These are phyloP conservation scores for Phytophthora palmivora DNA, from an alignment of 352 stramenopile species.

Conservation along the genomic window DNA sequence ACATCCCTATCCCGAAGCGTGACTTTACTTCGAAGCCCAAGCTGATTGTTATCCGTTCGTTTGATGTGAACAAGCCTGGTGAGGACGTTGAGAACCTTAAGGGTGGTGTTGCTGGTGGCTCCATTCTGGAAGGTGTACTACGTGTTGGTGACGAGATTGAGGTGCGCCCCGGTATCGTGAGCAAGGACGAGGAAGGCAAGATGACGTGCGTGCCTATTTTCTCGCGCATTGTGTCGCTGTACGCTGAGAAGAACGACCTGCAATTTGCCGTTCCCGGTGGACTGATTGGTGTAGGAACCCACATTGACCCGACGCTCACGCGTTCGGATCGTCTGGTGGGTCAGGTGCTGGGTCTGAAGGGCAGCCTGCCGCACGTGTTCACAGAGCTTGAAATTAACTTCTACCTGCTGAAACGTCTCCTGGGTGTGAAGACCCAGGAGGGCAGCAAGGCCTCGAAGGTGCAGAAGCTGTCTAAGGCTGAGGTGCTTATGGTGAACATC, in stretches of 20 bases:
- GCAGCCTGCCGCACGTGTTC: constrained; percentile 98
- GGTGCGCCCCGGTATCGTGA: constrained; percentile 98
- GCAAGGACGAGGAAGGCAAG: constrained; percentile 97
- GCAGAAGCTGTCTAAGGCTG: constrained; percentile 98
- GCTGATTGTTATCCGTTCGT: constrained; percentile 99
- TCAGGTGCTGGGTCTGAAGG: constrained; percentile 97
- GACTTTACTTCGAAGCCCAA: constrained; percentile 98
- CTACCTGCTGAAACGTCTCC: constrained; percentile 98
- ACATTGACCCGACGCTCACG: constrained; percentile 99
- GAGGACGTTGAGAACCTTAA: constrained; percentile 98
- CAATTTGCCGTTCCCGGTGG: constrained; percentile 99
- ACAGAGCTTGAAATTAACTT: constrained; percentile 99
- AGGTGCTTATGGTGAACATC: constrained; percentile 99
- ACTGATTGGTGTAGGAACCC: constrained; percentile 99
- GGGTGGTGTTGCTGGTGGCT: constrained; percentile 92
- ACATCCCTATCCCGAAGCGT: constrained; percentile 98
- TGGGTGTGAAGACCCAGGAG: constrained; percentile 99
- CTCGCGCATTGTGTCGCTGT: constrained; percentile 96
- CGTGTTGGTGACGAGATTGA: constrained; percentile 99
- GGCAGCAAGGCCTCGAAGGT: constrained; percentile 99
- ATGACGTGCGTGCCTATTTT: constrained; percentile 95
- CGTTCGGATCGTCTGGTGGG: constrained; percentile 99
- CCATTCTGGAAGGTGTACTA: constrained; percentile 97
- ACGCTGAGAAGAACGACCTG: constrained; percentile 99
- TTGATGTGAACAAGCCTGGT: constrained; percentile 99